Evolutionary conservation across 345 rosid genomes (phyloP), one percentile per base, ranked within the genome.

Genomic region (Gossypium arboreum): DNA sequence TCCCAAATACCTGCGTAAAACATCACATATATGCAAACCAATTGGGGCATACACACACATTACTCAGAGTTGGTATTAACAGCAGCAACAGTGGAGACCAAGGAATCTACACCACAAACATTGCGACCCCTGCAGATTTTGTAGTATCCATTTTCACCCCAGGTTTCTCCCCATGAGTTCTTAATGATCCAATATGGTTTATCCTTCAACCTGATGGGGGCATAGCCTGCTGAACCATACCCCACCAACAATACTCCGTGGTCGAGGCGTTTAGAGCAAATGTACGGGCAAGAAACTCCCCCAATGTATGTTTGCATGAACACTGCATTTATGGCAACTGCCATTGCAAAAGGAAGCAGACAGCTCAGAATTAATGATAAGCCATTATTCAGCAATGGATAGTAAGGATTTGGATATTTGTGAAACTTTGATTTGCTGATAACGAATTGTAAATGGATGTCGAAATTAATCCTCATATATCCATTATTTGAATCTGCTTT

Each of bases 131-230:
- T 81, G 88, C 98, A 94, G 80, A 94, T 91, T 80, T 88, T 91
- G 86, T 94, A 94, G 81, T n/a, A 94, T 20, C 98, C 97, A 3
- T 72, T 86, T 86, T 94, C 97, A 25, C 98, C 98, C 98, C 98
- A 92, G 71, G 7, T 83, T 66, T 84, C 91, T 43, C 98, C 98
- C 98, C 98, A 94, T 0, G 98, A 94, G 73, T 94, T 94, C 93
- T 94, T 94, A 75, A 92, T 92, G 79, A 94, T 77, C 98, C 98
- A 94, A 79, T 80, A 90, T 7, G 93, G 93, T 84, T 92, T 92
- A 25, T 92, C 93, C 92, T 92, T 94, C 91, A 91, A 61, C 70
- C 98, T 72, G 60, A 92, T 78, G 0, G 96, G 94, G 22, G 99
- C 85, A 76, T 89, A 94, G 55, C 92, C 99, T 1, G 92, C 86